Conservation (phyloP, 1,284 basidiomycete species). For the Cutaneotrichosporon sp. region DNA sequence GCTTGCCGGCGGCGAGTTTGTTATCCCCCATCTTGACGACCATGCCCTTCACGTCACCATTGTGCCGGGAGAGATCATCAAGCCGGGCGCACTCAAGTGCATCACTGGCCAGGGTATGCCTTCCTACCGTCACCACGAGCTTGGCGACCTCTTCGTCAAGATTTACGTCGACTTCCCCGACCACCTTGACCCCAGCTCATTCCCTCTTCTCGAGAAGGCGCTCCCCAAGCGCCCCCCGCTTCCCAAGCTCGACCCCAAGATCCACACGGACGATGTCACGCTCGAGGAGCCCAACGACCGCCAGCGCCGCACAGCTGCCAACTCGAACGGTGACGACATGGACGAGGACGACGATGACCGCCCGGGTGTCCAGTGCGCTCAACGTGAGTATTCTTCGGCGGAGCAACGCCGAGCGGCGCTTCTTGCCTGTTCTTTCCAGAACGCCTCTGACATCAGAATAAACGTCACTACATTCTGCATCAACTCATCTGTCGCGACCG, state of each 20-base stretch:
- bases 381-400: too few relatives aligned
- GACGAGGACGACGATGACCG: constrained; percentile 50
- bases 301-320: constrained; percentile 56
- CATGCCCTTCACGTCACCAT: constrained; percentile 80
- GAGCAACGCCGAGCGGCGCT: too few relatives aligned
- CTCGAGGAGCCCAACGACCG: constrained; percentile 77
- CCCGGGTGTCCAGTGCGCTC: constrained; percentile 52
- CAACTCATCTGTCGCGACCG: neutral
- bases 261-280: constrained; percentile 78
- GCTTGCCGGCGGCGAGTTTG: constrained; percentile 84
- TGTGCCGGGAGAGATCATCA: constrained; percentile 85
- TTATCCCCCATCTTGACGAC: constrained; percentile 91
- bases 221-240: constrained; percentile 73
- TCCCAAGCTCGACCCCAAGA: constrained; percentile 62
- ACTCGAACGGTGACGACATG: constrained; percentile 69
- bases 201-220: constrained; percentile 76
- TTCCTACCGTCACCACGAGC: constrained; percentile 93
- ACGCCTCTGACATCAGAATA: constrained; percentile 7
- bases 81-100: constrained; percentile 87
- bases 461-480: constrained; percentile 3
- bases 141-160: constrained; percentile 88
- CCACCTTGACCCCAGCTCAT: constrained; percentile 62
- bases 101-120: constrained; percentile 97
- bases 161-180: constrained; percentile 89
- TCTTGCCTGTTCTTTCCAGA: neutral